Base-by-base conservation (phyloP, 805 yeast species). In the Maudiozyma bulderi region DNA sequence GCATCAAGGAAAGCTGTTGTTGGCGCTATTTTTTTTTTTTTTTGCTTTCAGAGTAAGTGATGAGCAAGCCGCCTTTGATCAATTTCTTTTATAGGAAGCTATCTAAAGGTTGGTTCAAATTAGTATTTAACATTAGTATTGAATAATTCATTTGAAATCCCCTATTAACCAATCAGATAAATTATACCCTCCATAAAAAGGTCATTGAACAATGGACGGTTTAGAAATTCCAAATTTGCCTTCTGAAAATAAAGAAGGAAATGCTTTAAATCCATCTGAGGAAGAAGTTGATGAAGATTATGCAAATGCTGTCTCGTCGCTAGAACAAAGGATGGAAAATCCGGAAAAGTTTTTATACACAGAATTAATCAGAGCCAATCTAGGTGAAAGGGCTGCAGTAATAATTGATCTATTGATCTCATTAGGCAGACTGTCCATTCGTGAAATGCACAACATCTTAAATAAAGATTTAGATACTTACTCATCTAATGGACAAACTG, bases 371-470 rank as follows among this genome's bases (percentile, higher is more conserved):
- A 74, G 73, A 50, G 67, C 74, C 1, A 78, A 75, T 54, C 61
- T 84, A 6, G 97, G 97, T 11, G 86, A 83, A 57, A 75, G 80
- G 44, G 90, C 95, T 0, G 77, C 89, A 2, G 61, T 70, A 4
- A 71, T 90, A 13, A 73, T 82, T 14, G 74, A 85, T 1, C 59
- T 75, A 2, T 69, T 90, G 56, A 70, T 86, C 49, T 75, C 83
- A 48, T 74, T 82, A 54, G 95, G 95, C 11, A 73, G 93, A 51
- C 67, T 82, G 35, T 74, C 78, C 0, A 72, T 82, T 1, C 64
- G 63, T 28, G 88, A 85, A 45, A 56, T 89, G 26, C 63, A 74
- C 41, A 34, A 9, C n/a, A 13, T 13, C 6, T 38, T 38, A 15
- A 38, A 38, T 5, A 14, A 9, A 14, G 15, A 6, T 14, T 38